Conservation (phyloP, 2,329 filamentous ascomycete species). For the Gremmenia infestans region DNA sequence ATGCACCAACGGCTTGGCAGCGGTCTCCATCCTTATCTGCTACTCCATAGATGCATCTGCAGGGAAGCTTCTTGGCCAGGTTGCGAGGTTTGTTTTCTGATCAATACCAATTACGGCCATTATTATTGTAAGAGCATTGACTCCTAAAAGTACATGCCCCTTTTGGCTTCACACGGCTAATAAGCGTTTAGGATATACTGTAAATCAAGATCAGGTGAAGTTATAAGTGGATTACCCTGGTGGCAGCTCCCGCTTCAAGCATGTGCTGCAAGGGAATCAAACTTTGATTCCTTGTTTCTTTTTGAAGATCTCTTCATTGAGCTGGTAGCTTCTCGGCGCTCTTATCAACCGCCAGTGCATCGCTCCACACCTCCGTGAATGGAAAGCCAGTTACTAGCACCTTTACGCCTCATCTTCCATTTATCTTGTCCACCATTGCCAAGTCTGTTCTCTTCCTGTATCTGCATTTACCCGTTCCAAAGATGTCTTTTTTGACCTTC, state of each 20-base stretch:
- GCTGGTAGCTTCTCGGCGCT: not conserved
- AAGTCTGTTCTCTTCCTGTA: not conserved
- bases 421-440: not conserved
- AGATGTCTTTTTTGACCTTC: not conserved
- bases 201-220: not conserved
- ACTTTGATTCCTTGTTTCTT: not conserved
- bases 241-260: not conserved
- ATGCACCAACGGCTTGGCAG: no score
- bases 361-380: not conserved
- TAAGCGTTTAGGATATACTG: not conserved
- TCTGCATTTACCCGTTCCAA: not conserved
- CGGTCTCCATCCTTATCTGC: not conserved
- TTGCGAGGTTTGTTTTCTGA: not conserved
- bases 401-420: not conserved
- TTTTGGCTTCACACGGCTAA: not conserved
- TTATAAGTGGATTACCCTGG: not conserved
- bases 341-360: not conserved
- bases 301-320: not conserved
- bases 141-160: not conserved
- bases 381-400: not conserved
- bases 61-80: not conserved
- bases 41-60: not conserved
- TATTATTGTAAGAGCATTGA: not conserved
- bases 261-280: not conserved
- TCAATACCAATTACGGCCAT: not conserved